Base-by-base conservation (phyloP, 805 yeast genomes). In the Torulaspora indica region DNA sequence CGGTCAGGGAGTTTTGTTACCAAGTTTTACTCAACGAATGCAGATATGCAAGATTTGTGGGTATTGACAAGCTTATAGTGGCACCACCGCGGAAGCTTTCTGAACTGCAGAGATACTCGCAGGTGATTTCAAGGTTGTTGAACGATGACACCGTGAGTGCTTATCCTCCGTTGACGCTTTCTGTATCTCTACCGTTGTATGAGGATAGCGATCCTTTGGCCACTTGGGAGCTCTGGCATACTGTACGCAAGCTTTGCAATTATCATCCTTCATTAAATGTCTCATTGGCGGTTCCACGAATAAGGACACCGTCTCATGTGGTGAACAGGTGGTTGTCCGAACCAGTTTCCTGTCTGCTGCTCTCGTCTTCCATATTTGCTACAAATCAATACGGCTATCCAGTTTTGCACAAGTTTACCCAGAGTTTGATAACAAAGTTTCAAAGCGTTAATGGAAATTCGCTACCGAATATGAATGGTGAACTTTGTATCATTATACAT, bases 201-300 rank as follows among this genome's bases (percentile, higher is more conserved):
- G 80, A 76, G 45, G 79, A 76, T 38, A 52, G 68, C 13, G 79
- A 76, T 53, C 64, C 71, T 7, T 60, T 82, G 25, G 77, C 82
- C 2, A 79, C 84, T 2, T 83, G 90, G 90, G 85, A 81, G 43
- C 72, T 80, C 53, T 83, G 90, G 90, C 78, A 82, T 52, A 71
- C 83, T 1, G 74, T 83, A 2, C 66, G 88, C 18, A 68, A 72
- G 4, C 64, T 75, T 29, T 77, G 82, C 53, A 72, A 73, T 43
- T 79, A 81, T 54, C 71, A 80, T 38, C 48, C 63, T 2, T 73
- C 77, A 17, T 63, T 83, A 40, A 79, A 86, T n/a, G 79, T 88
- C 42, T 85, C 87, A 4, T 68, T 85, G 28, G 93, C 82, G 29
- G 74, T 89, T 17, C 90, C 95, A 25, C 79, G 79, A 45, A 70